Conservation (phyloP, 208 protist genomes). For the Strigomonas culicis region DNA sequence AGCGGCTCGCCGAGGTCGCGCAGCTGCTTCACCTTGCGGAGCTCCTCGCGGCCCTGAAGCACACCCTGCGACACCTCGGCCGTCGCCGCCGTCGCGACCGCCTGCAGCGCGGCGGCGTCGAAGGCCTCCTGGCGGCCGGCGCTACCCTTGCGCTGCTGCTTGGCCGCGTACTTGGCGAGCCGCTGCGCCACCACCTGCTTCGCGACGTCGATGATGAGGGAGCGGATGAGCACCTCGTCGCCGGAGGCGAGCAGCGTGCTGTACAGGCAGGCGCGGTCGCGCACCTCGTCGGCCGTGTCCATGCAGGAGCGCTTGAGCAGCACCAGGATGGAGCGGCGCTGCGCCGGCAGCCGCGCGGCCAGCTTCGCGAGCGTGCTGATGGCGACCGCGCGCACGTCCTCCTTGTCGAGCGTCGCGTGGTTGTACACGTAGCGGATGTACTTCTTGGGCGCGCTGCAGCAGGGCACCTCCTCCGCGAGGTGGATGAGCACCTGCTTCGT, state of each 20-base stretch:
- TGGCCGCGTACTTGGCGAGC: conserved; percentile 14
- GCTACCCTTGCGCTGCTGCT: conserved; percentile 4
- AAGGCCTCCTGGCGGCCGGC: conserved; percentile 1
- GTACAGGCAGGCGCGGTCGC: conserved; percentile 96
- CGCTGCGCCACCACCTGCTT: conserved; percentile 41
- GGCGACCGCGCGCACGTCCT: conserved; percentile 93
- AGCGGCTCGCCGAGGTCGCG: conserved; percentile 67
- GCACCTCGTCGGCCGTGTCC: conserved; percentile 98
- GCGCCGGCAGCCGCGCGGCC: conserved; percentile 79
- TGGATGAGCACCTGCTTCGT: conserved; percentile 95
- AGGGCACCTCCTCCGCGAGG: conserved; percentile 95
- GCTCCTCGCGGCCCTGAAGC: conserved; percentile 59
- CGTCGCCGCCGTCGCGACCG: background rate
- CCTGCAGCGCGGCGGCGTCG: background rate
- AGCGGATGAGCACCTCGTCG: conserved; percentile 59
- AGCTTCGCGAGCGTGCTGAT: conserved; percentile 98
- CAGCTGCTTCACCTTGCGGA: conserved; percentile 66
- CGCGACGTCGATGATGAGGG: conserved; percentile 72
- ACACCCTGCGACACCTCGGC: conserved; percentile 21
- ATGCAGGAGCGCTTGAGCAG: conserved; percentile 89
- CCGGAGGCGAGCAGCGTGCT: conserved; percentile 78
- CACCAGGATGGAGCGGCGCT: conserved; percentile 85
- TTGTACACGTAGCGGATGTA: conserved; percentile 98
- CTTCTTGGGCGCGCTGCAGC: conserved; percentile 64
- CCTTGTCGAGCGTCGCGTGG: conserved; percentile 92